Evolutionary conservation across 441 rosid genomes (phyloP).

Genomic region (Flueggea neowawraea): DNA sequence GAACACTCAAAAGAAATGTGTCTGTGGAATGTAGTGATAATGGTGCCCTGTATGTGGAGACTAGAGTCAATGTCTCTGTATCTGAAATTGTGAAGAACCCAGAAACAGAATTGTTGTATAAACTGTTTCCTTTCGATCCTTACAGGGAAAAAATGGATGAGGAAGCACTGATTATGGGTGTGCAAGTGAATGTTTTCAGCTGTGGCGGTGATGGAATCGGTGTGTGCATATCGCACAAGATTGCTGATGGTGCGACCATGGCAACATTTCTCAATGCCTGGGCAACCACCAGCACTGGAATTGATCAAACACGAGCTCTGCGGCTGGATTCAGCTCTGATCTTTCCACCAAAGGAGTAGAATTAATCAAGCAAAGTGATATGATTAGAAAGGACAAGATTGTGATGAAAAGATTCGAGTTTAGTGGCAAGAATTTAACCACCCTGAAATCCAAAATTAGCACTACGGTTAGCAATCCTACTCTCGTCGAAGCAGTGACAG

Average conservation of each 20-base stretch:
- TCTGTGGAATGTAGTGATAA: constrained; percentile 18
- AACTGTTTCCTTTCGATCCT: constrained; percentile 24
- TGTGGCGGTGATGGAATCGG: constrained; percentile 27
- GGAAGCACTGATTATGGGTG: constrained; percentile 3
- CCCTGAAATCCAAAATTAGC: constrained; percentile 2
- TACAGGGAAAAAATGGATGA: neutral
- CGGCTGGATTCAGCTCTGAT: constrained; percentile 1
- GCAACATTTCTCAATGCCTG: constrained; percentile 27
- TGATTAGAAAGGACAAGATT: constrained; percentile 4
- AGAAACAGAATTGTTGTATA: constrained; percentile 10
- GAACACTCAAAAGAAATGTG: constrained; percentile 8
- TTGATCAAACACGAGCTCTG: neutral
- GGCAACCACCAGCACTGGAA: constrained; percentile 18
- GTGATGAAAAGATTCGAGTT: constrained; percentile 17
- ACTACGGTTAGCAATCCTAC: constrained; percentile 5
- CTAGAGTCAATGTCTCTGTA: constrained; percentile 16
- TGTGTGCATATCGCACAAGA: constrained; percentile 26
- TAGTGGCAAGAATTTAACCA: constrained; percentile 7
- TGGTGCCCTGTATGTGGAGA: constrained; percentile 20
- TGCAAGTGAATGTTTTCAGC: constrained; percentile 21
- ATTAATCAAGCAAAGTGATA: constrained; percentile 12
- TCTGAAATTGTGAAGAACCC: constrained; percentile 22
- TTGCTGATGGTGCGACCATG: constrained; percentile 24
- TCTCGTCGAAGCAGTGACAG: constrained; percentile 25
- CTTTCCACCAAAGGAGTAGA: constrained; percentile 15